A percentile compares a stretch with the other conserved stretches of the same genome.
phyloP scores from a whole-genome alignment of 2,329 filamentous ascomycete species.

The Emydomyces testavorans region DNA sequence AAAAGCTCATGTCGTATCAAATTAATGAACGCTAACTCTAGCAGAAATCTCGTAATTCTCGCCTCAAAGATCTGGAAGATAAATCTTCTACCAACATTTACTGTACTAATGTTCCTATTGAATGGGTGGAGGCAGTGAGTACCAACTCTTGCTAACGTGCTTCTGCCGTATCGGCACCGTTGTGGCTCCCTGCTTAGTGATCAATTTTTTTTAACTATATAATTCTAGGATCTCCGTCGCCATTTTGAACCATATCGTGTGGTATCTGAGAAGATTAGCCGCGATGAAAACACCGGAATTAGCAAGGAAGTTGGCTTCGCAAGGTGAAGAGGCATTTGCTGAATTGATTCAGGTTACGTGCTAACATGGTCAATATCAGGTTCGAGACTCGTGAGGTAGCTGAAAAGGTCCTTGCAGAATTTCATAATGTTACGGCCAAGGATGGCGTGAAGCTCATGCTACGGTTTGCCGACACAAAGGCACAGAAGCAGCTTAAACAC shows the following conservation, averaged over 20 bases:
- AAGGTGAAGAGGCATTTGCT: slow-evolving; percentile 47
- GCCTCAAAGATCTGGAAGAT: slow-evolving; percentile 91
- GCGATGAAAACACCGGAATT: slow-evolving; percentile 71
- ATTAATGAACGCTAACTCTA: slow-evolving; percentile 21
- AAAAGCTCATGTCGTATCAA: slow-evolving; percentile 1
- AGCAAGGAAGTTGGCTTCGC: slow-evolving; percentile 96
- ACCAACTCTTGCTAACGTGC: background rate
- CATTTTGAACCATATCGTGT: slow-evolving; percentile 49
- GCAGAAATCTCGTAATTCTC: slow-evolving; percentile 94
- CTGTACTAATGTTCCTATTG: slow-evolving; percentile 89
- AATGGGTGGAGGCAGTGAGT: slow-evolving; percentile 77
- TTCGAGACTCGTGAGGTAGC: slow-evolving; percentile 85
- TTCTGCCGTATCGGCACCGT: background rate
- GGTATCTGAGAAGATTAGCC: slow-evolving; percentile 87
- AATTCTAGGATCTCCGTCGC: slow-evolving; percentile 58
- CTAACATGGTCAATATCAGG: slow-evolving; percentile 38
- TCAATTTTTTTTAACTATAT: slow-evolving; percentile 16
- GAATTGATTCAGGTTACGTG: background rate
- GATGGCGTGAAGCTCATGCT: slow-evolving; percentile 82
- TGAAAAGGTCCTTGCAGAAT: slow-evolving; percentile 76
- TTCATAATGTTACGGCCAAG: slow-evolving; percentile 67
- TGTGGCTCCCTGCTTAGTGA: slow-evolving; percentile 16
- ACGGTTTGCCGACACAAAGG: slow-evolving; percentile 90
- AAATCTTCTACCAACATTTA: slow-evolving; percentile 88
- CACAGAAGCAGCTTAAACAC: slow-evolving; percentile 93